These are phyloP conservation scores for Exserohilum turcica DNA, from an alignment of 2,329 filamentous ascomycete species.

Conservation along the genomic window DNA sequence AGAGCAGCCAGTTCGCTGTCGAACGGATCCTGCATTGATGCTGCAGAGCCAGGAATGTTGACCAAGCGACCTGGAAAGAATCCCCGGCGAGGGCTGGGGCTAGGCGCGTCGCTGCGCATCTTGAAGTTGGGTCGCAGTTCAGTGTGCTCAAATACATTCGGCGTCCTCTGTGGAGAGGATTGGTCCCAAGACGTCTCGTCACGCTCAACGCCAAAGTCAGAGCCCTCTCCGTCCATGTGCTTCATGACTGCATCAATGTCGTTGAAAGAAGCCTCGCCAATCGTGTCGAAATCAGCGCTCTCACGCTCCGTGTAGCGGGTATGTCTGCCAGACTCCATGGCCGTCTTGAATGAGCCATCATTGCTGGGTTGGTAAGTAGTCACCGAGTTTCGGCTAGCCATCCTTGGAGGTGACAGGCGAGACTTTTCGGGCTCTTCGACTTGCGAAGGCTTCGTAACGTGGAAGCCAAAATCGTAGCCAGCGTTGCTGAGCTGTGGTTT, in stretches of 20 bases:
- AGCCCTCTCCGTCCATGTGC: conserved; percentile 75
- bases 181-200: conserved; percentile 52
- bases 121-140: conserved; percentile 47
- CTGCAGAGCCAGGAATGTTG: conserved; percentile 40
- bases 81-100: conserved; percentile 69
- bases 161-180: conserved; percentile 41
- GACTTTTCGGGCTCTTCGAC: conserved; percentile 30
- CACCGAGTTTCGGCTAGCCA: conserved; percentile 44
- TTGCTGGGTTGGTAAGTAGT: conserved; percentile 50
- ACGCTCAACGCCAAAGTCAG: conserved; percentile 75
- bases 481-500: conserved; percentile 36
- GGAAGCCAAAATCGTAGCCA: conserved; percentile 47
- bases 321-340: conserved; percentile 41
- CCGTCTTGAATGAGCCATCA: conserved; percentile 48
- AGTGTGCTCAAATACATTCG: conserved; percentile 39
- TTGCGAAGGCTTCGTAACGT: conserved; percentile 47
- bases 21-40: conserved; percentile 58
- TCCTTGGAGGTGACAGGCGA: conserved; percentile 25
- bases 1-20: conserved; percentile 66
- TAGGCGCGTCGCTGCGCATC: conserved; percentile 72
- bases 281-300: conserved; percentile 43
- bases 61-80: conserved; percentile 29
- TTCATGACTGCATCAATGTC: conserved; percentile 94
- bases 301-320: conserved; percentile 45
- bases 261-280: conserved; percentile 64